Evolutionary conservation across 2,329 filamentous ascomycete genomes (phyloP).

Genomic region (Ustulina deusta): DNA sequence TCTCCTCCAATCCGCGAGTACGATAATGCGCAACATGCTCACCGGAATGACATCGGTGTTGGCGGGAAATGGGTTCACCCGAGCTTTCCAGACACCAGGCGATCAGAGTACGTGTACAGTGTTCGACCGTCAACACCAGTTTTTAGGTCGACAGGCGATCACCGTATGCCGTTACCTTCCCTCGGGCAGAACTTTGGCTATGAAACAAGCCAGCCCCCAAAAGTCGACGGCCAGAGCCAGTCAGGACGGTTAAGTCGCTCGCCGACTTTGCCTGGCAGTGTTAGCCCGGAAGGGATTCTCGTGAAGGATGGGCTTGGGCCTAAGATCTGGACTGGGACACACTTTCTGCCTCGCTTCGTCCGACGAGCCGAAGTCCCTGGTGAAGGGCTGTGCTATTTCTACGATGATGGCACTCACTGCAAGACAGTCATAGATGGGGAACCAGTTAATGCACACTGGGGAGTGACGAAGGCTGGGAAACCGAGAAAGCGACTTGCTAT

Average conservation of each 20-base stretch:
- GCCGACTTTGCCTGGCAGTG: constrained; percentile 48
- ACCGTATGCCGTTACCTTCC: constrained; percentile 45
- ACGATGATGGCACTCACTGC: constrained; percentile 86
- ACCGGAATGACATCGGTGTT: constrained; percentile 43
- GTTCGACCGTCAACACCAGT: constrained; percentile 56
- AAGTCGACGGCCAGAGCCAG: constrained; percentile 47
- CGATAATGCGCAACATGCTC: constrained; percentile 48
- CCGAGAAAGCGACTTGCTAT: constrained; percentile 91
- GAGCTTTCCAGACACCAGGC: constrained; percentile 57
- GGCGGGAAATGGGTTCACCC: constrained; percentile 55
- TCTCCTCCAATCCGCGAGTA: constrained; percentile 60
- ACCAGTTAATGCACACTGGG: constrained; percentile 90
- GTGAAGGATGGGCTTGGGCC: constrained; percentile 72
- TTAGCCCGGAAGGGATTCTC: constrained; percentile 58
- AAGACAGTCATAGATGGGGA: constrained; percentile 88
- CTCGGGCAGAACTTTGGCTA: constrained; percentile 43
- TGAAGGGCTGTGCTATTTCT: constrained; percentile 85
- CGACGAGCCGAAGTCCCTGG: constrained; percentile 76
- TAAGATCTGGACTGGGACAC: constrained; percentile 76
- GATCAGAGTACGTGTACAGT: constrained; percentile 61
- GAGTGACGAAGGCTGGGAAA: constrained; percentile 93
- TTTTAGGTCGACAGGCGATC: constrained; percentile 47
- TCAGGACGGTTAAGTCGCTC: constrained; percentile 45
- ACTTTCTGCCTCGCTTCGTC: constrained; percentile 75
- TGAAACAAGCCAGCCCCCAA: constrained; percentile 43